Percentiles rank a stretch among this genome's conserved stretches.
phyloP scores from a whole-genome alignment of 1,284 basidiomycete species.

The Ceratobasidium sp. region DNA sequence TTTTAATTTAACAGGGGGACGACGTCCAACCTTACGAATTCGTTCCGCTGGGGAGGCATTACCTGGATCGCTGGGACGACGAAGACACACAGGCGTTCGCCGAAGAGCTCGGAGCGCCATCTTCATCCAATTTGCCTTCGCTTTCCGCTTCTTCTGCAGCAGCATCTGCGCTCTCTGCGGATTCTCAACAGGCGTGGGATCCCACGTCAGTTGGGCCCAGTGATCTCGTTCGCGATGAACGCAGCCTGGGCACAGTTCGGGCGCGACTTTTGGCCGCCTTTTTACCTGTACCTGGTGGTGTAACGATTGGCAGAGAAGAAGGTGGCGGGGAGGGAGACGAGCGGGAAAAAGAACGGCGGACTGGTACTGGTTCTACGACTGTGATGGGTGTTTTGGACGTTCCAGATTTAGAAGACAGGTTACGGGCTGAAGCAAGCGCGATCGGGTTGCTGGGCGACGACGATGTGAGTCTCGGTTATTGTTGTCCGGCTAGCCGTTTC shows the following conservation, averaged over 20 bases:
- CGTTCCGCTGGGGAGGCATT: slow-evolving; percentile 47
- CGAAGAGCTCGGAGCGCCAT: slow-evolving; percentile 41
- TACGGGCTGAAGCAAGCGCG: slow-evolving; percentile 45
- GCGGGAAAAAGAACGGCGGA: slow-evolving; percentile 30
- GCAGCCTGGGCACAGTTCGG: slow-evolving; percentile 32
- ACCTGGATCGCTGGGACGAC: slow-evolving; percentile 49
- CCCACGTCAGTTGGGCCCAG: slow-evolving; percentile 23
- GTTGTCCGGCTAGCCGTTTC: not conserved
- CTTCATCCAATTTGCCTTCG: slow-evolving; percentile 26
- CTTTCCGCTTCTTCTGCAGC: not conserved
- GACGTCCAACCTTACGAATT: slow-evolving; percentile 46
- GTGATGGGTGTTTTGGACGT: slow-evolving; percentile 38
- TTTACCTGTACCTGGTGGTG: slow-evolving; percentile 28
- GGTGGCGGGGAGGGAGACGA: slow-evolving; percentile 37
- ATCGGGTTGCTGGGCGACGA: slow-evolving; percentile 47
- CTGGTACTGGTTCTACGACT: slow-evolving; percentile 10
- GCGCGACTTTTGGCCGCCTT: slow-evolving; percentile 35
- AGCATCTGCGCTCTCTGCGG: slow-evolving; percentile 23
- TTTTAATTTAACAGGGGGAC: slow-evolving; percentile 42
- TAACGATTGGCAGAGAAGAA: slow-evolving; percentile 33
- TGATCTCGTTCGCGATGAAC: slow-evolving; percentile 39
- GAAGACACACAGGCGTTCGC: slow-evolving; percentile 44
- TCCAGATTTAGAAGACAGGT: slow-evolving; percentile 45
- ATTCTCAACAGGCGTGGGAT: slow-evolving; percentile 36
- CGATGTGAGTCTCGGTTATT: slow-evolving; percentile 45